Conservation (phyloP, 2,329 filamentous ascomycete genomes). For the Trematosphaeria pertusa region DNA sequence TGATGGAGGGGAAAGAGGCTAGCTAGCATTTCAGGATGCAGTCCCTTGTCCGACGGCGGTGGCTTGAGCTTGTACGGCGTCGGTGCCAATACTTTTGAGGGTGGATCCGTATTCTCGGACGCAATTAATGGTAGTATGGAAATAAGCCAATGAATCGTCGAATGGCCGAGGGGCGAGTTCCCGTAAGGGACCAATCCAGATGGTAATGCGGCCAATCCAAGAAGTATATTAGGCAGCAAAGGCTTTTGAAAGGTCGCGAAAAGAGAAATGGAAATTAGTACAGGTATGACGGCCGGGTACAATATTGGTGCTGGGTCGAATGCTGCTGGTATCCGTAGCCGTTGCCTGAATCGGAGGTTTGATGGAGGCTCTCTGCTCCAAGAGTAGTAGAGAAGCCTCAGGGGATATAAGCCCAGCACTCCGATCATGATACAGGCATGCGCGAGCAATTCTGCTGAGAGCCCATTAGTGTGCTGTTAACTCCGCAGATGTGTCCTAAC, state of each 20-base stretch:
- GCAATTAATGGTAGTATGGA: conserved; percentile 72
- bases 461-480: conserved; percentile 23
- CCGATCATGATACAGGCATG: conserved; percentile 43
- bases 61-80: conserved; percentile 45
- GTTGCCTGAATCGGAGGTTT: conserved; percentile 44
- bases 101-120: conserved; percentile 53
- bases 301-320: conserved; percentile 93
- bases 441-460: conserved; percentile 49
- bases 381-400: conserved; percentile 46
- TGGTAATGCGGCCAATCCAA: conserved; percentile 80
- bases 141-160: conserved; percentile 78
- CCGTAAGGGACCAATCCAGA: conserved; percentile 72
- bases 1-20: conserved; percentile 85
- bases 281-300: conserved; percentile 79
- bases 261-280: conserved; percentile 78
- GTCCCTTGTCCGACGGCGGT: conserved; percentile 33
- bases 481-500: not conserved
- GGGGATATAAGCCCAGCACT: conserved; percentile 46
- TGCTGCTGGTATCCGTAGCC: conserved; percentile 71
- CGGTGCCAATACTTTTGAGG: conserved; percentile 40
- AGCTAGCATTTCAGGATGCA: conserved; percentile 65
- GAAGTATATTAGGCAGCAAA: conserved; percentile 80
- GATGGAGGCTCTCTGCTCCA: conserved; percentile 31
- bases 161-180: conserved; percentile 63
- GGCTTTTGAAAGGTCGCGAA: conserved; percentile 66